phyloP scores from a whole-genome alignment of 768 basidiomycete species.

The Kwoniella newhampshirensis region DNA sequence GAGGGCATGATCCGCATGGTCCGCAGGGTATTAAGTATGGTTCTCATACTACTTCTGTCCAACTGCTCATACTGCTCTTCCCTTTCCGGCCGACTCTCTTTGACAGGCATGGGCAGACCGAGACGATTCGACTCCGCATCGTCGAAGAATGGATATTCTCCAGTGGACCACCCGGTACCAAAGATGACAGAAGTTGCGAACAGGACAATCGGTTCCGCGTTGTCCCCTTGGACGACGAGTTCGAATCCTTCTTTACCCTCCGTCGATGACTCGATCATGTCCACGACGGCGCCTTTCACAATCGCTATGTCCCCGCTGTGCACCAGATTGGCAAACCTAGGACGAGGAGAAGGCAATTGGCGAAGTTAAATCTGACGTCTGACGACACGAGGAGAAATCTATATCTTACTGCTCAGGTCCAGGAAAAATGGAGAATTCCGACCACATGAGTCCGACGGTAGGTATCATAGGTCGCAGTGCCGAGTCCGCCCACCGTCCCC shows the following conservation, averaged over 20 bases:
- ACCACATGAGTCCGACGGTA: no score
- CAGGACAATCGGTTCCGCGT: not conserved
- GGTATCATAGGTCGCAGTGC: no score
- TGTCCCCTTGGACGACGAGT: not conserved
- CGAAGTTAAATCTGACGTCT: not conserved
- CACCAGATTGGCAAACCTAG: not conserved
- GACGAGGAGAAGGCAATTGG: no score
- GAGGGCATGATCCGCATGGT: no score
- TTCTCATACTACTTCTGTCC: no score
- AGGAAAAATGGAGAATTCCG: no score
- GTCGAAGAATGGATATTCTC: slow-evolving; percentile 22
- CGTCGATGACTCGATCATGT: not conserved
- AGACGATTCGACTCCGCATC: slow-evolving; percentile 1
- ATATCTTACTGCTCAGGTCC: not conserved
- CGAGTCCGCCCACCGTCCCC: no score
- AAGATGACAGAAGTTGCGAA: slow-evolving; percentile 13
- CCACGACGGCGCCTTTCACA: slow-evolving; percentile 10
- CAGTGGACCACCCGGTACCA: slow-evolving; percentile 24
- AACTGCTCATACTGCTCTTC: no score
- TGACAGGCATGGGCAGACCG: slow-evolving; percentile 6
- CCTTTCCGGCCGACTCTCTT: no score
- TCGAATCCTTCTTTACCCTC: slow-evolving; percentile 1
- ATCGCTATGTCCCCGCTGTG: slow-evolving; percentile 12
- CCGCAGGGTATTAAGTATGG: no score
- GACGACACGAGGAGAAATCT: not conserved